A percentile compares a stretch with the other conserved stretches of the same genome.
Conservation (phyloP, 805 yeast species). For the Pichia exigua region DNA sequence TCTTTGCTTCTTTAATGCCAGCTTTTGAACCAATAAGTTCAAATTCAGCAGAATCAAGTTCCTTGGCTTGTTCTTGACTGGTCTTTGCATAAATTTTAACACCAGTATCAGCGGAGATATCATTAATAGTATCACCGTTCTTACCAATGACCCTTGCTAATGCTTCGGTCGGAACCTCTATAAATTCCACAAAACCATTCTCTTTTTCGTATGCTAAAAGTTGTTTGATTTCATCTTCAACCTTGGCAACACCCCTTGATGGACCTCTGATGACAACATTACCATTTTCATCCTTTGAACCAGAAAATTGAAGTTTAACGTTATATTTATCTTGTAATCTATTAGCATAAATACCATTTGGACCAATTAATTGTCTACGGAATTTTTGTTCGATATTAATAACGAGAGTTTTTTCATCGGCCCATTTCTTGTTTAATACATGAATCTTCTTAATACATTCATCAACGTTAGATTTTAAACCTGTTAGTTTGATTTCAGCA, state of each 20-base stretch:
- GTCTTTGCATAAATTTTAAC: constrained; percentile 45
- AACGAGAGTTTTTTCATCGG: constrained; percentile 67
- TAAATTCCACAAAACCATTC: constrained; percentile 60
- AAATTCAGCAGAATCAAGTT: constrained; percentile 50
- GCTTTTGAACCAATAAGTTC: constrained; percentile 71
- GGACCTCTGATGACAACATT: constrained; percentile 81
- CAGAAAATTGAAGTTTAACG: constrained; percentile 64
- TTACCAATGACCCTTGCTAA: constrained; percentile 86
- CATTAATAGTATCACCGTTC: constrained; percentile 74
- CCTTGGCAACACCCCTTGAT: constrained; percentile 78
- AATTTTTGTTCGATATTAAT: constrained; percentile 66
- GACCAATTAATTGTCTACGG: constrained; percentile 80
- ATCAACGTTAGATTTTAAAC: constrained; percentile 70
- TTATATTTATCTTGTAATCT: constrained; percentile 83
- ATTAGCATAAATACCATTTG: constrained; percentile 70
- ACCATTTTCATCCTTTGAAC: constrained; percentile 38
- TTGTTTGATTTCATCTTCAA: constrained; percentile 77
- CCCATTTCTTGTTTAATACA: constrained; percentile 62
- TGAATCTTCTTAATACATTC: constrained; percentile 56
- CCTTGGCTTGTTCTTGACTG: constrained; percentile 31
- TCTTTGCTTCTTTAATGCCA: constrained; percentile 65
- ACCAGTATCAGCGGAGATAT: constrained; percentile 64
- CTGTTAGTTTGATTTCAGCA: constrained; percentile 55
- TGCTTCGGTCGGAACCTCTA: constrained; percentile 65
- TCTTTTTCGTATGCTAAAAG: constrained; percentile 80